These are phyloP conservation scores for Spiromastix sp. DNA, from an alignment of 2,329 filamentous ascomycete species.

Conservation along the genomic window DNA sequence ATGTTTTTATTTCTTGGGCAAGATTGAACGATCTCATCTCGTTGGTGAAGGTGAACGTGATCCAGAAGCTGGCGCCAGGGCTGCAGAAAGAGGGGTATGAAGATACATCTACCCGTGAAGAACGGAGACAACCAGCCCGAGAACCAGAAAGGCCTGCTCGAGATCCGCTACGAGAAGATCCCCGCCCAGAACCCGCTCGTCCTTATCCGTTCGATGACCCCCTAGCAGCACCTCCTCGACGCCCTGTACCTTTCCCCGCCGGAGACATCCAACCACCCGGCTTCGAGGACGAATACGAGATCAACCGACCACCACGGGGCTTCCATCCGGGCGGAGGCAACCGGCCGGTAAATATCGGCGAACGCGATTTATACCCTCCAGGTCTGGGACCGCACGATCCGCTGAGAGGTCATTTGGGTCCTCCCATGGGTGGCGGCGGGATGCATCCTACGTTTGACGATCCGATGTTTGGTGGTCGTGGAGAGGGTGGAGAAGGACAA, in stretches of 20 bases:
- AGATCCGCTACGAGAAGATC: slow-evolving; percentile 42
- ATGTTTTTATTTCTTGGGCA: slow-evolving; percentile 63
- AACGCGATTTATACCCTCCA: slow-evolving; percentile 78
- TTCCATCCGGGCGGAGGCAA: slow-evolving; percentile 35
- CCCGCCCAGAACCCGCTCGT: slow-evolving; percentile 49
- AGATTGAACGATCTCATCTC: slow-evolving; percentile 60
- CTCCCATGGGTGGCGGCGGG: slow-evolving; percentile 57
- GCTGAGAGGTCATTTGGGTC: slow-evolving; percentile 55
- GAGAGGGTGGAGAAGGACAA: slow-evolving; percentile 37
- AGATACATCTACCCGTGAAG: slow-evolving; percentile 32
- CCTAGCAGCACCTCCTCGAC: slow-evolving; percentile 48
- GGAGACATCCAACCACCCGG: slow-evolving; percentile 74
- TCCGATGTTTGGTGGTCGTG: slow-evolving; percentile 64
- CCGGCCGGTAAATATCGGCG: slow-evolving; percentile 62
- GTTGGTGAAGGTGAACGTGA: slow-evolving; percentile 65
- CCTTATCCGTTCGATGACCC: slow-evolving; percentile 60
- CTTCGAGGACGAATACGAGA: slow-evolving; percentile 87
- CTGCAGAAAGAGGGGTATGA: slow-evolving; percentile 71
- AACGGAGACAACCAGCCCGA: slow-evolving; percentile 14
- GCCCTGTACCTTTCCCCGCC: slow-evolving; percentile 56
- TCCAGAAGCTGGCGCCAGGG: slow-evolving; percentile 73
- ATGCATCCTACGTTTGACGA: slow-evolving; percentile 98
- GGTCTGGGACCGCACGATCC: slow-evolving; percentile 81
- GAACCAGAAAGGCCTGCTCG: slow-evolving; percentile 34
- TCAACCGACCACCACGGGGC: slow-evolving; percentile 56